Base-by-base conservation (phyloP, 805 yeast genomes). In the Myxozyma vanderwaltii region DNA sequence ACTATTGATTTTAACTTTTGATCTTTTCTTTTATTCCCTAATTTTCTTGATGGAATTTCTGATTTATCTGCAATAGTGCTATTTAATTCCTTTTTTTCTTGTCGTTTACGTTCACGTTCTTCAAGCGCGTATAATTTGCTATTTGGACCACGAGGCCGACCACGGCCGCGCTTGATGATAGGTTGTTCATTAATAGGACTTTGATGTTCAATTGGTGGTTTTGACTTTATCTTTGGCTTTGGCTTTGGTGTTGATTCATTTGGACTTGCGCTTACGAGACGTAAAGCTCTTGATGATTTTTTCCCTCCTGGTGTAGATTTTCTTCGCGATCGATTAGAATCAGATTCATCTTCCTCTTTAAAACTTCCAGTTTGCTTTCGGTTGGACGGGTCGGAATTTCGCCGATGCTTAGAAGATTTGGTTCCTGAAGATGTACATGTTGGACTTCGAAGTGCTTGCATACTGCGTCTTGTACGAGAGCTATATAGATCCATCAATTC, bases 401-500 rank as follows among this genome's bases (percentile, higher is more conserved):
- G 47, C 5, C 64, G 64, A 5, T 19, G 33, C 26, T 40, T 51
- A n/a, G 35, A 15, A 26, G 27, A 2, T 13, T 21, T 23, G 4
- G 13, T n/a, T n/a, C n/a, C 40, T 17, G n/a, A 27, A 15, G 35
- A 21, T 1, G 48, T 33, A 5, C 49, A 15, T 4, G 38, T 21
- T 4, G 50, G 33, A 21, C 24, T 33, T 8, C 29, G 54, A 39
- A 46, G 51, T 4, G 15, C 31, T 17, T 49, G 58, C 57, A 51
- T 56, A 7, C 51, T 19, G 10, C 58, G 44, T 17, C 65, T 52
- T 2, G 65, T 61, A 13, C 65, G 60, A 8, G 65, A 53, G 15
- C 48, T 41, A 33, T 61, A 65, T 13, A 58, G 41, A 19, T 49
- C 55, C 48, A 55, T 47, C 17, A 61, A 49, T 41, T 61, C 65